Base-by-base conservation (phyloP, 805 yeast species). In the Pichia cephalocereana region DNA sequence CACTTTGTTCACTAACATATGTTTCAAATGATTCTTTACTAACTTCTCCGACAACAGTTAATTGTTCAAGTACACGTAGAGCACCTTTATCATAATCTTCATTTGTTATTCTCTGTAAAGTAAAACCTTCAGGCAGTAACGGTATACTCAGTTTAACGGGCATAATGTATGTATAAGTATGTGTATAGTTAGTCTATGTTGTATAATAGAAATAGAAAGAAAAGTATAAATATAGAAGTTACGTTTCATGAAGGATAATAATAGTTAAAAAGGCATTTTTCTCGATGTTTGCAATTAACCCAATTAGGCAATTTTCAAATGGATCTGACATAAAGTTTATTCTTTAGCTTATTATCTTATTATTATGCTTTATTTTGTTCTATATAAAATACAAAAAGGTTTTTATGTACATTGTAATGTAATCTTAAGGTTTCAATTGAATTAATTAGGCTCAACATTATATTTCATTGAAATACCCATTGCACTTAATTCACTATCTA, bases 391-490 rank as follows among this genome's bases (percentile, higher is more conserved):
- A 41, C 17, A 12, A 23, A 23, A 23, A 23, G 26, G 26, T 23
- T 23, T 10, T 10, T n/a, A 41, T 18, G 3, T 28, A 41, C 30
- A 34, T n/a, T 23, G 26, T 23, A 23, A 23, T 23, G 26, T 23
- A 23, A 23, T 23, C 26, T 23, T 23, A 23, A 23, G 26, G 26
- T 23, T 23, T 23, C 6, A 28, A 34, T 14, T 18, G 32, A 32
- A 27, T 9, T 40, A 69, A 58, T 66, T 67, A 43, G 89, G 96
- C 46, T 76, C 82, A 46, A 90, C 95, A 59, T 86, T 86, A 70
- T 87, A 91, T 54, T 83, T 81, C 83, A 93, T 75, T 68, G 86
- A 82, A 57, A 93, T 89, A 70, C 98, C 98, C 99, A 93, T 93
- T 15, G 99, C 98, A 17, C 95, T 80, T 57, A 93, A 76, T 68